Conservation (phyloP, 371 early-diverging fungal species). For the Mucor circinelloides region DNA sequence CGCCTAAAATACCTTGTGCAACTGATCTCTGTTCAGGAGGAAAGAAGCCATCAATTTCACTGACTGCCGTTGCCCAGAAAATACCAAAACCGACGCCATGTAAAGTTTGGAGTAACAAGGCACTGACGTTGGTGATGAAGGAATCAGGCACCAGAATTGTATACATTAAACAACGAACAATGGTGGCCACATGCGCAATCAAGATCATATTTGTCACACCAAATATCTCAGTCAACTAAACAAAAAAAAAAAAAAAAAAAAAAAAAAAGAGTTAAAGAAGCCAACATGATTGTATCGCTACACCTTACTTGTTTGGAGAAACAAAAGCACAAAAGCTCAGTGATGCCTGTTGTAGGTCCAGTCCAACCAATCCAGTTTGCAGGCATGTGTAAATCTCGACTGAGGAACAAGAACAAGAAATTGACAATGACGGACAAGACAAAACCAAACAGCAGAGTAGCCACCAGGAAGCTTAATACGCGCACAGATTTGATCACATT, state of each 20-base stretch:
- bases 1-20: slow-evolving; percentile 36
- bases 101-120: slow-evolving; percentile 40
- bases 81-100: slow-evolving; percentile 43
- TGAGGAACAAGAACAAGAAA: slow-evolving; percentile 43
- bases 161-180: slow-evolving; percentile 40
- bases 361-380: slow-evolving; percentile 49
- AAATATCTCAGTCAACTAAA: slow-evolving; percentile 40
- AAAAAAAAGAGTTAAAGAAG: neutral
- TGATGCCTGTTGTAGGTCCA: slow-evolving; percentile 38
- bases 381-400: slow-evolving; percentile 41
- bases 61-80: slow-evolving; percentile 40
- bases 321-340: slow-evolving; percentile 29
- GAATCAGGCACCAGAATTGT: slow-evolving; percentile 36
- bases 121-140: slow-evolving; percentile 34
- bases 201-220: slow-evolving; percentile 48
- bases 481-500: slow-evolving; percentile 28
- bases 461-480: slow-evolving; percentile 36
- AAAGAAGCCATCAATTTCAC: slow-evolving; percentile 35
- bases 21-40: slow-evolving; percentile 37
- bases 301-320: slow-evolving; percentile 35
- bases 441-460: slow-evolving; percentile 41
- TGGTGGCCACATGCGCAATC: slow-evolving; percentile 42
- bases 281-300: neutral
- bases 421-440: slow-evolving; percentile 44
- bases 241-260: neutral